Conservation (phyloP, 345 rosid genomes). For the Syzygium oleosum region DNA sequence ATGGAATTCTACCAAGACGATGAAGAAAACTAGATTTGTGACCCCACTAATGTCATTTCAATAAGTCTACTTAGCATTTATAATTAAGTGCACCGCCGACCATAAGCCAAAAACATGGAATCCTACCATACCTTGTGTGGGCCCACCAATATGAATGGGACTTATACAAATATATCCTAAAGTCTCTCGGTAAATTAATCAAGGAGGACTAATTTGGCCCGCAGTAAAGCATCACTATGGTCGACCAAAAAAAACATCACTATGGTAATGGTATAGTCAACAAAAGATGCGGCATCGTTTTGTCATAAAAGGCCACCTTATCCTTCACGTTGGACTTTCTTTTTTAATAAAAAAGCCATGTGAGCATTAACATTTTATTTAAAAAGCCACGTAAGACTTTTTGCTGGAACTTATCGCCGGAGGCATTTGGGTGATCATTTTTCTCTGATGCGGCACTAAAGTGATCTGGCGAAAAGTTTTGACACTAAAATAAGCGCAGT, state of each 20-base stretch:
- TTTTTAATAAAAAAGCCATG: too few species aligned
- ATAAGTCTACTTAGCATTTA: too few species aligned
- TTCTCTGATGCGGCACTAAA: too few species aligned
- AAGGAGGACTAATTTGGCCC: neutral
- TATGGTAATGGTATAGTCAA: neutral
- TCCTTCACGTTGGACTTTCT: rapidly evolving
- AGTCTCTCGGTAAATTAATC: rapidly evolving
- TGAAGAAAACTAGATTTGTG: too few species aligned
- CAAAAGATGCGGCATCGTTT: rapidly evolving
- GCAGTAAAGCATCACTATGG: neutral
- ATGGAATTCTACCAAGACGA: too few species aligned
- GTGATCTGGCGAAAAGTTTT: too few species aligned
- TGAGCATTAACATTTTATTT: too few species aligned
- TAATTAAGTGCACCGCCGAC: too few species aligned
- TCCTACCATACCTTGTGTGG: neutral
- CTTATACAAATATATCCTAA: neutral
- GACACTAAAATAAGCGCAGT: rapidly evolving
- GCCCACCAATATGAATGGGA: neutral
- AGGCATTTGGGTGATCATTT: rapidly evolving
- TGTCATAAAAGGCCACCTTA: neutral
- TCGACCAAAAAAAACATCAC: neutral
- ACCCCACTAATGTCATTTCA: too few species aligned
- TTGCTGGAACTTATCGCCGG: rapidly evolving
- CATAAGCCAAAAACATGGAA: neutral
- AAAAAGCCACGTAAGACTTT: rapidly evolving